Percentiles rank a stretch among this genome's conserved stretches.
Conservation (phyloP, 2,329 filamentous ascomycete species). For the Chrysoporthe cubensis region DNA sequence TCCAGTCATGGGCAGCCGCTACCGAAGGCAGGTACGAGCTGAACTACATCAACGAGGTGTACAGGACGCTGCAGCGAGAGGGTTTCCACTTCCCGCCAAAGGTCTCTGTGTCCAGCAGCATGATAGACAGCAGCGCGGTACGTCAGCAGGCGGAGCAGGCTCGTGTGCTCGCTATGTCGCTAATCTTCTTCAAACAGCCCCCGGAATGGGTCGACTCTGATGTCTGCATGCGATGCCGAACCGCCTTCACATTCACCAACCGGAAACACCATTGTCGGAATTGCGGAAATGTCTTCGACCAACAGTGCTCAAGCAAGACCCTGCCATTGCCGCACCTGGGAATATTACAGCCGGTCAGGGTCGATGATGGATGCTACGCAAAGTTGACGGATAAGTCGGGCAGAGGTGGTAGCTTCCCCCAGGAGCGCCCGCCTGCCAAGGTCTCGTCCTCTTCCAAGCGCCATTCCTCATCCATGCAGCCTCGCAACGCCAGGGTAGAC, state of each 20-base stretch:
- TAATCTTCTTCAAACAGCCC: conserved; percentile 57
- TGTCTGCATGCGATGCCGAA: conserved; percentile 97
- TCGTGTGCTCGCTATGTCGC: background rate
- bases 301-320: conserved; percentile 88
- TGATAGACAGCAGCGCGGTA: conserved; percentile 96
- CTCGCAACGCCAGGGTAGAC: conserved; percentile 83
- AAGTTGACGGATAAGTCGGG: conserved; percentile 81
- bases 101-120: conserved; percentile 86
- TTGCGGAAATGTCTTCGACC: conserved; percentile 96
- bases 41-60: conserved; percentile 86
- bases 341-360: conserved; percentile 86
- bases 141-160: conserved; percentile 40
- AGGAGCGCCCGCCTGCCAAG: conserved; percentile 52
- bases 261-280: conserved; percentile 98
- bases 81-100: conserved; percentile 89
- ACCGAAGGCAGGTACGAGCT: conserved; percentile 84
- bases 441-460: conserved; percentile 60
- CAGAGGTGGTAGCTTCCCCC: conserved; percentile 37
- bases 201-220: conserved; percentile 98
- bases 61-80: conserved; percentile 79
- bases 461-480: conserved; percentile 76
- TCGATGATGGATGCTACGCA: conserved; percentile 93
- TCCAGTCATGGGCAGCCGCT: conserved; percentile 91
- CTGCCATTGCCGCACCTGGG: conserved; percentile 90
- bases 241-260: conserved; percentile 95